Evolutionary conservation across 257 asterid genomes (phyloP).

Genomic region (Datura wrightii): DNA sequence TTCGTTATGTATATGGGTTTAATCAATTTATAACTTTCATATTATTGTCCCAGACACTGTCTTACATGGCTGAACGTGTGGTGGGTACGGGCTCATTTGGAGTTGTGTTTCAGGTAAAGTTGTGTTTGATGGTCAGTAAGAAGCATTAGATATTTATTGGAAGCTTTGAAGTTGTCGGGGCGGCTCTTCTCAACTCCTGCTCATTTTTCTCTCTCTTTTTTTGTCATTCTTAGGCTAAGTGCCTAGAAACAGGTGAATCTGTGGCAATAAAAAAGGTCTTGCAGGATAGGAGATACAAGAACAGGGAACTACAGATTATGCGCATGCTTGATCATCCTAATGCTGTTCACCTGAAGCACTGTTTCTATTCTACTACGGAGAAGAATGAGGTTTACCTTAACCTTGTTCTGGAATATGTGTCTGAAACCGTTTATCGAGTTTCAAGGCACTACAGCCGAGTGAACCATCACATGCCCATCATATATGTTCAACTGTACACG

Average conservation of each 20-base stretch:
- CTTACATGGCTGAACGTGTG: slow-evolving; percentile 89
- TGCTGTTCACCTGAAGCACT: slow-evolving; percentile 71
- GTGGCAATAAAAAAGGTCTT: slow-evolving; percentile 90
- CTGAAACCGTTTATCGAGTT: slow-evolving; percentile 83
- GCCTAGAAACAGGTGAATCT: slow-evolving; percentile 87
- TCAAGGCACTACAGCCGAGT: slow-evolving; percentile 80
- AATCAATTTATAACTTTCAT: not conserved
- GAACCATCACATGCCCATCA: slow-evolving; percentile 84
- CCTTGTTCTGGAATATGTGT: slow-evolving; percentile 86
- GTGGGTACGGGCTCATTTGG: slow-evolving; percentile 91
- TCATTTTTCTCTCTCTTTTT: slow-evolving; percentile 36
- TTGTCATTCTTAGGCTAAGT: slow-evolving; percentile 59
- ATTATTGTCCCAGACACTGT: slow-evolving; percentile 59
- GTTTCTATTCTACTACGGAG: slow-evolving; percentile 83
- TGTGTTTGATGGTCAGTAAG: slow-evolving; percentile 24
- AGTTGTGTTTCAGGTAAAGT: slow-evolving; percentile 77
- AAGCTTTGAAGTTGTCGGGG: not conserved
- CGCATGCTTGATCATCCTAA: slow-evolving; percentile 88
- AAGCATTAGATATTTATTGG: not conserved
- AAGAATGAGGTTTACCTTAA: slow-evolving; percentile 80
- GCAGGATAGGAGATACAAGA: slow-evolving; percentile 89
- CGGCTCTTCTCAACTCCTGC: not conserved
- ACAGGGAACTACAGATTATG: slow-evolving; percentile 85
- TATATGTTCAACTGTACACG: slow-evolving; percentile 77
- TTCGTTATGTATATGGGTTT: not conserved